These are phyloP conservation scores for Suillus alpinus DNA, from an alignment of 768 basidiomycete genomes.

Conservation along the genomic window DNA sequence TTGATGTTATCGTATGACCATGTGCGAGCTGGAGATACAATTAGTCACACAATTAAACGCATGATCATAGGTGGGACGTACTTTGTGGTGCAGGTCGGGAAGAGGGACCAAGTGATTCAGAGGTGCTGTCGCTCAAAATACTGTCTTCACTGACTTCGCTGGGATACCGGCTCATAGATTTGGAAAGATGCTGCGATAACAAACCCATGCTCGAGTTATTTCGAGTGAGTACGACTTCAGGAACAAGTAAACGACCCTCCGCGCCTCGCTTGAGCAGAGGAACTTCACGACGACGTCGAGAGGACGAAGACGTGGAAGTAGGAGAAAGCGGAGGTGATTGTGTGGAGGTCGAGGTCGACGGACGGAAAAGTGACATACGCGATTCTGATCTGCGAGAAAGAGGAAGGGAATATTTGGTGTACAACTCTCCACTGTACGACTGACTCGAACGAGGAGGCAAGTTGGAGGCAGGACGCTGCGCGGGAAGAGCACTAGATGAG, in stretches of 20 bases:
- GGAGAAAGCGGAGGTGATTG: slow-evolving; percentile 36
- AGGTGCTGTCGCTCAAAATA: slow-evolving; percentile 25
- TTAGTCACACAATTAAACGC: slow-evolving; percentile 8
- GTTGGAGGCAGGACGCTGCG: slow-evolving; percentile 21
- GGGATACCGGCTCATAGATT: slow-evolving; percentile 39
- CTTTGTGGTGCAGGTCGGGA: slow-evolving; percentile 51
- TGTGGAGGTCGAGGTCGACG: slow-evolving; percentile 34
- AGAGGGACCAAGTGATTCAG: slow-evolving; percentile 20
- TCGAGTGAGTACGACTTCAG: slow-evolving; percentile 37
- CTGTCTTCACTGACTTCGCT: slow-evolving; percentile 39
- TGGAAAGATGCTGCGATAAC: slow-evolving; percentile 28
- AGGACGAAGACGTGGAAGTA: slow-evolving; percentile 29
- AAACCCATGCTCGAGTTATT: slow-evolving; percentile 33
- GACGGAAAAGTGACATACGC: slow-evolving; percentile 38
- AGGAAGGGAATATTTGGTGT: slow-evolving; percentile 53
- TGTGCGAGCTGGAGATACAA: slow-evolving; percentile 48
- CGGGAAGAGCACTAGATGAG: slow-evolving; percentile 24
- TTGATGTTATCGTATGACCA: slow-evolving; percentile 76
- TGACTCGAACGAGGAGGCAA: slow-evolving; percentile 27
- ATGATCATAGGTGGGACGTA: slow-evolving; percentile 28
- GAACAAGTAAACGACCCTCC: slow-evolving; percentile 63
- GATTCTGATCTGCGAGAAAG: slow-evolving; percentile 56
- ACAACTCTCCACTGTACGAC: slow-evolving; percentile 44
- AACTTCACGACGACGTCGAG: slow-evolving; percentile 45
- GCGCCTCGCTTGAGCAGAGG: slow-evolving; percentile 56